Base-by-base conservation (phyloP, 495 filamentous ascomycete species). In the Penicillium samsonianum region DNA sequence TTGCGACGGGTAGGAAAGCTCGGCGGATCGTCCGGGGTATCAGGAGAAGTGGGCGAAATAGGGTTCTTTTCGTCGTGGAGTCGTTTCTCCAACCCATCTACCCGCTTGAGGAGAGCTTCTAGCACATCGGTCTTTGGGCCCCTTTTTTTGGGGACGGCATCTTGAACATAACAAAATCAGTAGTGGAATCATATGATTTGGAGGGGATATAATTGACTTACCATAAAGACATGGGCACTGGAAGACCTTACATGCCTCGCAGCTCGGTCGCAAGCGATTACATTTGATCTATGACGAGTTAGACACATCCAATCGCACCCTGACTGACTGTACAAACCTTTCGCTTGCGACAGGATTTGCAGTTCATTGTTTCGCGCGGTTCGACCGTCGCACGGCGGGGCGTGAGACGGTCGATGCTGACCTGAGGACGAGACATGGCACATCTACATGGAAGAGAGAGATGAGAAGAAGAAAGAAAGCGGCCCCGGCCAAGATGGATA, bases 351-450 rank as follows among this genome's bases (percentile, higher is more conserved):
- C 90, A 95, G 22, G 88, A 91, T 69, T 95, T 93, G 83, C 90
- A 95, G 71, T 95, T 95, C 90, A 95, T 95, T 19, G 89, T 87
- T 76, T 93, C 89, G 61, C 90, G 86, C 22, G 87, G 89, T 65
- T 92, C 89, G 65, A 83, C 84, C 75, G 82, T 85, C 73, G 84
- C 77, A 44, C 88, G 85, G 51, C 90, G 85, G 31, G 84, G 80
- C 38, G 89, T 87, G 61, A 95, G 75, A 62, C 90, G 84, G 73
- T 91, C 89, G 72, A 94, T 94, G 72, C 88, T 88, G 68, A 93
- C 85, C 79, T 90, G 89, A 26, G 88, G 87, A 62, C 90, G 83
- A 61, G 87, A 85, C 82, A 89, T 86, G 64, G 74, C 55, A 46
- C 55, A 59, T 58, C 53, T 53, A 49, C 37, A 42, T 41, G 20